Percentiles rank a stretch among this genome's conserved stretches.
phyloP scores from a whole-genome alignment of 2,329 filamentous ascomycete genomes.

The Scortechinia acanthostroma region DNA sequence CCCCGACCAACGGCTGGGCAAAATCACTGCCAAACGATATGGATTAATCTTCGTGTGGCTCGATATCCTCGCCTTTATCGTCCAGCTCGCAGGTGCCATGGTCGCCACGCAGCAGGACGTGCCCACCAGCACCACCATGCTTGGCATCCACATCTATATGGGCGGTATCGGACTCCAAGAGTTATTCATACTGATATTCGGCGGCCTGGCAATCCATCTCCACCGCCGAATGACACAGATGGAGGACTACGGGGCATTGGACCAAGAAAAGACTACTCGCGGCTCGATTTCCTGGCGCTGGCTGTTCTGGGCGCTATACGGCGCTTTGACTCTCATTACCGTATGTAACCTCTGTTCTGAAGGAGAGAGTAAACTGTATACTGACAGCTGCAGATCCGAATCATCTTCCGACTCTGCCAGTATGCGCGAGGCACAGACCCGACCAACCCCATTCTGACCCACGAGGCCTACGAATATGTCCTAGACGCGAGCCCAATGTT shows the following conservation, averaged over 20 bases:
- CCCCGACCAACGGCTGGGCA: slow-evolving; percentile 23
- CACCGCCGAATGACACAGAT: slow-evolving; percentile 16
- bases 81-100: slow-evolving; percentile 23
- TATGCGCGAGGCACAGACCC: slow-evolving; percentile 31
- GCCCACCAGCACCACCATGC: slow-evolving; percentile 15
- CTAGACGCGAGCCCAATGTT: slow-evolving; percentile 29
- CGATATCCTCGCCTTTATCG: slow-evolving; percentile 23
- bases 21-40: slow-evolving; percentile 23
- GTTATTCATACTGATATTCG: slow-evolving; percentile 38
- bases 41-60: slow-evolving; percentile 28
- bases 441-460: slow-evolving; percentile 12
- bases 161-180: slow-evolving; percentile 42
- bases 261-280: slow-evolving; percentile 2
- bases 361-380: no score
- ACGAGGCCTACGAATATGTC: slow-evolving; percentile 18
- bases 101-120: slow-evolving; percentile 12
- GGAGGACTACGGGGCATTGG: slow-evolving; percentile 7
- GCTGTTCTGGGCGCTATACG: slow-evolving; percentile 20
- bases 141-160: slow-evolving; percentile 37
- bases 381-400: slow-evolving; percentile 25
- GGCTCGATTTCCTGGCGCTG: slow-evolving; percentile 9
- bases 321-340: slow-evolving; percentile 23
- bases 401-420: slow-evolving; percentile 44
- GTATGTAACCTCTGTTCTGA: slow-evolving; percentile 9
- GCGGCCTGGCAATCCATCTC: slow-evolving; percentile 26